Evolutionary conservation across 106 monocot genomes (phyloP).

Genomic region (Ottelia alismoides): DNA sequence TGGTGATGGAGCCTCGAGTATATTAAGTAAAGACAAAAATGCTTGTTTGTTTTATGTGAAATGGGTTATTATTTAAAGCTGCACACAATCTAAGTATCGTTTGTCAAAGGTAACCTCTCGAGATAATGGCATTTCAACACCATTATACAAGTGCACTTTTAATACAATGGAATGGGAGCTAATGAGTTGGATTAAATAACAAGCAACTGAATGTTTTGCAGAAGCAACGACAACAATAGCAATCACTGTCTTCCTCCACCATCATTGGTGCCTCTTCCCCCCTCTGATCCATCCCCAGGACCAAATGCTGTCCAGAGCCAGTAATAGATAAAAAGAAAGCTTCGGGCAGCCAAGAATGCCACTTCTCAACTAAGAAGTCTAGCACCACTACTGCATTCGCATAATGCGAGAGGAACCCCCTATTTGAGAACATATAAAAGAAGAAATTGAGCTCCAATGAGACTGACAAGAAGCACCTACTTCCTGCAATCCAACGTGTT

Average conservation of each 20-base stretch:
- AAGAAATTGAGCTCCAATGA: slow-evolving; percentile 6
- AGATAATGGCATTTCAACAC: no score
- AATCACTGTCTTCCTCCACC: not conserved
- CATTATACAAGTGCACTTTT: no score
- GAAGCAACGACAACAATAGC: not conserved
- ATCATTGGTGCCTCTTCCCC: not conserved
- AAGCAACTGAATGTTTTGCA: slow-evolving; percentile 35
- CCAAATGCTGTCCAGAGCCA: slow-evolving; percentile 1
- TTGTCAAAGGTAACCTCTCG: no score
- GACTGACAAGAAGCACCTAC: not conserved
- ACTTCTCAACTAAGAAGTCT: not conserved
- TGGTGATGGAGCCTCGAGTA: no score
- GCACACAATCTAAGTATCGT: no score
- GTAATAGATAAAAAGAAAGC: no score
- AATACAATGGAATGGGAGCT: no score
- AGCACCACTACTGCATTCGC: not conserved
- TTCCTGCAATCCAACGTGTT: no score
- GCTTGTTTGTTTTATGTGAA: no score
- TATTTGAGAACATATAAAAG: slow-evolving; percentile 10
- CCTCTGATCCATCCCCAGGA: not conserved
- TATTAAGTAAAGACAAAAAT: no score
- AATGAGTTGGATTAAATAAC: no score
- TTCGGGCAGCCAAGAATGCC: slow-evolving; percentile 2
- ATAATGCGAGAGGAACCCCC: slow-evolving; percentile 20
- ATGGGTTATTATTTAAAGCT: no score